These are phyloP conservation scores for Davidsoniella neocaledoniae DNA, from an alignment of 2,329 filamentous ascomycete genomes.

Conservation along the genomic window DNA sequence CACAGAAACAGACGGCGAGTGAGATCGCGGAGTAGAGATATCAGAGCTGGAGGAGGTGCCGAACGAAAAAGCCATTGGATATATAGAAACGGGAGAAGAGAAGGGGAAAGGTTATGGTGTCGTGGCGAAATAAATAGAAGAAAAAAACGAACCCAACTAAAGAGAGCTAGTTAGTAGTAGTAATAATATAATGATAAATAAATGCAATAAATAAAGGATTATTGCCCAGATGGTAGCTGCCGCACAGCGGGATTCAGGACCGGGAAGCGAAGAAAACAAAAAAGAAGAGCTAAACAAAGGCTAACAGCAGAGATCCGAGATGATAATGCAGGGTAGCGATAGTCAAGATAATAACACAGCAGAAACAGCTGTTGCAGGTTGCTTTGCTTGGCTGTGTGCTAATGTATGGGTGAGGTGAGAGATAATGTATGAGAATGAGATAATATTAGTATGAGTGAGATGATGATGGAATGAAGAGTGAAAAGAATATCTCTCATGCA, in stretches of 20 bases:
- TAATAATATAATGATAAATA: not conserved
- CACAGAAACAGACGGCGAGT: constrained; percentile 21
- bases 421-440: not conserved
- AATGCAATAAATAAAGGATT: not conserved
- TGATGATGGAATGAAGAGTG: too few relatives aligned
- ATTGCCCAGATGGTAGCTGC: not conserved
- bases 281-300: not conserved
- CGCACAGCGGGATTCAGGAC: constrained; percentile 4
- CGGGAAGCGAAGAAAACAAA: not conserved
- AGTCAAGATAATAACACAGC: too few relatives aligned
- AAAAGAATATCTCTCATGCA: too few relatives aligned
- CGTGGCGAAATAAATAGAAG: not conserved
- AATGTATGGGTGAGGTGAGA: too few relatives aligned
- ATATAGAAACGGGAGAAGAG: not conserved
- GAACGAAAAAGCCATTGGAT: constrained; percentile 14
- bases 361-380: too few relatives aligned
- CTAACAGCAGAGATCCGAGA: not conserved
- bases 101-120: not conserved
- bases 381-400: too few relatives aligned
- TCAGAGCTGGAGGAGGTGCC: constrained; percentile 32
- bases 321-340: too few relatives aligned
- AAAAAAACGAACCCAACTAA: not conserved
- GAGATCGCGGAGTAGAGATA: constrained; percentile 37
- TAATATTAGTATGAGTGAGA: not conserved
- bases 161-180: not conserved